A percentile compares a stretch with the other conserved stretches of the same genome.
Conservation (phyloP, 331 rosid genomes). For the Ulmus americana region DNA sequence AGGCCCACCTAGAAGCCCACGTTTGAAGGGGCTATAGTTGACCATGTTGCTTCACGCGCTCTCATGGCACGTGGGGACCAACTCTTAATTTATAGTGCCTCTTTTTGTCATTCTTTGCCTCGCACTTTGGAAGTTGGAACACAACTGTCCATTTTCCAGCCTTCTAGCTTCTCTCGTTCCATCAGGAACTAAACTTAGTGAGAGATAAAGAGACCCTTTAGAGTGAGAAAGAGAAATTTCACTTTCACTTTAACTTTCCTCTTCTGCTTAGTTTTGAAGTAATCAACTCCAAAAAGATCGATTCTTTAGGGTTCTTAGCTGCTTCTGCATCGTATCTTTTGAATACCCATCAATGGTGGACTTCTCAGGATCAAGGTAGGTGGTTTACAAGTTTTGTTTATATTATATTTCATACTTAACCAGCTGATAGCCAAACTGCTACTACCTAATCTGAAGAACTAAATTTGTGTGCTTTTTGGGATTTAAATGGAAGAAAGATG, state of each 20-base stretch:
- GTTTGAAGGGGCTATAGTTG: conserved; percentile 25
- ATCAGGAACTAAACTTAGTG: conserved; percentile 20
- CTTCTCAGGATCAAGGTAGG: conserved; percentile 31
- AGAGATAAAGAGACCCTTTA: conserved; percentile 9
- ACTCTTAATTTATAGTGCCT: conserved; percentile 12
- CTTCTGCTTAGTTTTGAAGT: conserved; percentile 6
- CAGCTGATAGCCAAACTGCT: conserved; percentile 9
- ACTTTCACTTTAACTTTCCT: conserved; percentile 45
- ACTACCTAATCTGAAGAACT: conserved; percentile 24
- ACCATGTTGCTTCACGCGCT: conserved; percentile 35
- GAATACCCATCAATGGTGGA: conserved; percentile 23
- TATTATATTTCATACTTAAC: conserved; percentile 4
- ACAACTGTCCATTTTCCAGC: conserved; percentile 29
- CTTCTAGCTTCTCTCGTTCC: conserved; percentile 37
- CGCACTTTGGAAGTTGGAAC: conserved; percentile 20
- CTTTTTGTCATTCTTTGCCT: conserved; percentile 34
- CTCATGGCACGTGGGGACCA: conserved; percentile 22
- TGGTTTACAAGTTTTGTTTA: conserved; percentile 15
- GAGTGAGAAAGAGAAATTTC: conserved; percentile 15
- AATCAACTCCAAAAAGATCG: conserved; percentile 7
- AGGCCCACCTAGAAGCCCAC: conserved; percentile 33
- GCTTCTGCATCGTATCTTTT: neutral
- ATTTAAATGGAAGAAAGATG: conserved; percentile 6
- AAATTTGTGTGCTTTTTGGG: conserved; percentile 17
- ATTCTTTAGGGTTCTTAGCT: conserved; percentile 32